Evolutionary conservation across 2,329 filamentous ascomycete species (phyloP).

Genomic region (Endoconidiophora polonica): DNA sequence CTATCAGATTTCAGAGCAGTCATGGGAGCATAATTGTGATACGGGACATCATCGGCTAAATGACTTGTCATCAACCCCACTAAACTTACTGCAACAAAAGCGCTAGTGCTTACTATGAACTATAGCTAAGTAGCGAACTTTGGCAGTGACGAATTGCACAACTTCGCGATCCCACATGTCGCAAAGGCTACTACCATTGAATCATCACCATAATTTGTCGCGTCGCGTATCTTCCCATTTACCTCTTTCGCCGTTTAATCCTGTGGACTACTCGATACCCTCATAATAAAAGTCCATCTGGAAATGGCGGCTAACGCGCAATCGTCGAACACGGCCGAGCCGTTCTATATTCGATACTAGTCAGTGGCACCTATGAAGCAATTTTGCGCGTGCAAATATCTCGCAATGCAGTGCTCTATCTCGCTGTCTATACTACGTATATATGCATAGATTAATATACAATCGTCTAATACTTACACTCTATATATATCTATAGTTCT

Average conservation of each 20-base stretch:
- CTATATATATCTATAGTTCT: slow-evolving; percentile 42
- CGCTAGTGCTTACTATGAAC: neutral
- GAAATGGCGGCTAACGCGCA: too few species aligned
- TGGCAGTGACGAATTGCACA: neutral
- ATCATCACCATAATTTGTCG: too few species aligned
- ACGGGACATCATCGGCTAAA: neutral
- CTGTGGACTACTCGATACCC: neutral
- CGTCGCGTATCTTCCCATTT: too few species aligned
- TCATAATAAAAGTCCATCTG: too few species aligned
- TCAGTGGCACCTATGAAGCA: slow-evolving; percentile 30
- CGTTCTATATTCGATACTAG: slow-evolving; percentile 97
- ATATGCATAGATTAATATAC: neutral
- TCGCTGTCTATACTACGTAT: neutral
- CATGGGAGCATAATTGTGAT: too few species aligned
- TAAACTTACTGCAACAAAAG: neutral
- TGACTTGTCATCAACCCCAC: neutral
- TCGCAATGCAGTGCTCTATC: neutral
- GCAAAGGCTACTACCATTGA: too few species aligned
- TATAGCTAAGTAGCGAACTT: neutral
- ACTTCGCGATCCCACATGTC: too few species aligned
- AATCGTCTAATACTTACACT: slow-evolving; percentile 9
- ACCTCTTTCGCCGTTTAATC: too few species aligned
- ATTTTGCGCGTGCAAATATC: too few species aligned
- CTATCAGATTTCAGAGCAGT: neutral
- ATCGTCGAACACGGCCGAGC: slow-evolving; percentile 31